phyloP scores from a whole-genome alignment of 805 yeast genomes.

The Yueomyces sp. region DNA sequence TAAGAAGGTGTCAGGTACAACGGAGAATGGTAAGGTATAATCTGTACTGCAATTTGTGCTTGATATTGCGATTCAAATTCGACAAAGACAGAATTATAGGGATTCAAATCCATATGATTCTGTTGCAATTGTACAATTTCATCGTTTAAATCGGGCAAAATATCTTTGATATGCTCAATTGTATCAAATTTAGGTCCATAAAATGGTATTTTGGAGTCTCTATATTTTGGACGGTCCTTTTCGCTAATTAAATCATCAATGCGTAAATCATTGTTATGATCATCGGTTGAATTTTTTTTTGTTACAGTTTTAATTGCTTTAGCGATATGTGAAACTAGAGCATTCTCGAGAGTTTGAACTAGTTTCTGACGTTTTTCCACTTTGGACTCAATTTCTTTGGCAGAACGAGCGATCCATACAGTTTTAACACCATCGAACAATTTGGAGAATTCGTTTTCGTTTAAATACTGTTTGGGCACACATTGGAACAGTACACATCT shows the following conservation, averaged over 20 bases:
- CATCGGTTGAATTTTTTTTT: conserved; percentile 38
- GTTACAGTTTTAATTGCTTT: conserved; percentile 56
- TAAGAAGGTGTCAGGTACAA: conserved; percentile 45
- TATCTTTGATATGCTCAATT: conserved; percentile 41
- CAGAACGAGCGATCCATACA: conserved; percentile 68
- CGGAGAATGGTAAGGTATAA: conserved; percentile 52
- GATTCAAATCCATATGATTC: conserved; percentile 32
- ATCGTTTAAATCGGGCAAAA: conserved; percentile 41
- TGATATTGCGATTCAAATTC: conserved; percentile 65
- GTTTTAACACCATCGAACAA: conserved; percentile 72
- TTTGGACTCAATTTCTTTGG: conserved; percentile 37
- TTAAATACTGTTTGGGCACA: conserved; percentile 62
- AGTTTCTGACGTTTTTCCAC: conserved; percentile 47
- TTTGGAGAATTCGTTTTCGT: conserved; percentile 59
- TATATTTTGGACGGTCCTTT: conserved; percentile 56
- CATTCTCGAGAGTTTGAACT: conserved; percentile 51
- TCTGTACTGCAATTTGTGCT: conserved; percentile 62
- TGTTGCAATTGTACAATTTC: conserved; percentile 46
- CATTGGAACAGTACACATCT: conserved; percentile 76
- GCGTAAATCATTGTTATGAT: conserved; percentile 25
- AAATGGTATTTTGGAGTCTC: conserved; percentile 22
- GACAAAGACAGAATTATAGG: conserved; percentile 71
- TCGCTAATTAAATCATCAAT: conserved; percentile 47
- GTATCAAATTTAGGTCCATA: conserved; percentile 51
- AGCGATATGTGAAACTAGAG: conserved; percentile 44